Evolutionary conservation across 345 rosid genomes (phyloP).

Genomic region (Syzygium aqueum): DNA sequence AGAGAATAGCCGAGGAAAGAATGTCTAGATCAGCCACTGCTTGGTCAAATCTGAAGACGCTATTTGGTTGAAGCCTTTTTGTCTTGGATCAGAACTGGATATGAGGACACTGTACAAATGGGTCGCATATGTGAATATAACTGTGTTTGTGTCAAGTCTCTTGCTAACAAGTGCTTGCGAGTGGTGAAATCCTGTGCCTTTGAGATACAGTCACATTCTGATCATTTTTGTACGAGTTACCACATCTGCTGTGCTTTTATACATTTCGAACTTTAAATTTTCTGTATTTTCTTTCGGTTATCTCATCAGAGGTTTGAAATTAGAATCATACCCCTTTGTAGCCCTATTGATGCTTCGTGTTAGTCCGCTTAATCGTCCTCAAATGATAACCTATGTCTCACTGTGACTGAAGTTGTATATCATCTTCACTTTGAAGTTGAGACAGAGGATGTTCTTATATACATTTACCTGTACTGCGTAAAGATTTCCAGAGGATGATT

Average conservation of each 20-base stretch:
- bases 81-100: not conserved
- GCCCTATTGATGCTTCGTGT: not conserved
- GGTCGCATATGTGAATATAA: too few species aligned
- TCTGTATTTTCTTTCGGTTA: not conserved
- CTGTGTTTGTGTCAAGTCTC: not conserved
- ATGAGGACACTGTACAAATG: not conserved
- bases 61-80: not conserved
- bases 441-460: not conserved
- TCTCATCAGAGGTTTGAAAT: not conserved
- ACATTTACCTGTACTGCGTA: not conserved
- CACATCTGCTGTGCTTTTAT: not conserved
- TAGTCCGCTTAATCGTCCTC: not conserved
- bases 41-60: conserved; percentile 3
- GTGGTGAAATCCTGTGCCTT: not conserved
- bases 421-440: not conserved
- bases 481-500: not conserved
- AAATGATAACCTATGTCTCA: too few species aligned
- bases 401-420: too few species aligned
- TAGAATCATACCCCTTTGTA: not conserved
- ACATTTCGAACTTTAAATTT: not conserved
- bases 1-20: conserved; percentile 4
- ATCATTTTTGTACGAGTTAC: not conserved
- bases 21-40: conserved; percentile 3
- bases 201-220: not conserved
- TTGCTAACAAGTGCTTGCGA: not conserved